Percentiles rank a stretch among this genome's conserved stretches.
Evolutionary conservation across 192 early-diverging fungal species (phyloP).

Genomic region (Thamnidium elegans): DNA sequence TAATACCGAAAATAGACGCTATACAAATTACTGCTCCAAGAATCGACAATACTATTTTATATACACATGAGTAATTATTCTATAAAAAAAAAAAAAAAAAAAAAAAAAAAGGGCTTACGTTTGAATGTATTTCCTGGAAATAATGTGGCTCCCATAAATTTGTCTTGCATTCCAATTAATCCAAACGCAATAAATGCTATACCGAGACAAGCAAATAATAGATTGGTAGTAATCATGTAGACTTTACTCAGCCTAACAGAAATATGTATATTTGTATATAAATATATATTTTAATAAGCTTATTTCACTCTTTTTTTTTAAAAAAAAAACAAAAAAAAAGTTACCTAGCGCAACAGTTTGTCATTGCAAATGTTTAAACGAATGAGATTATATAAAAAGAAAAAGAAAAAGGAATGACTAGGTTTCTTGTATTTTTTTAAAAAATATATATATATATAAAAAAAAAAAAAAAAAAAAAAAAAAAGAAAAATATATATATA

Average conservation of each 20-base stretch:
- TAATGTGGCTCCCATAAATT: constrained; percentile 19
- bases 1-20: constrained; percentile 16
- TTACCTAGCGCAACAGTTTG: constrained; percentile 16
- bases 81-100: not conserved
- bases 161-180: constrained; percentile 15
- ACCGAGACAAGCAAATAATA: constrained; percentile 26
- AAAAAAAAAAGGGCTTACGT: constrained; percentile 2
- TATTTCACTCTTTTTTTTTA: not conserved
- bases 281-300: not conserved
- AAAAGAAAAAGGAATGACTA: not conserved
- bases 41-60: constrained; percentile 9
- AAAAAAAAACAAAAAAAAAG: not conserved
- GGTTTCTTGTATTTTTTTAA: not conserved
- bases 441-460: not conserved
- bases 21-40: constrained; percentile 18
- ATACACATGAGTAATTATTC: not conserved
- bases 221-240: constrained; percentile 29
- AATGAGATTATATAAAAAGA: too few species aligned
- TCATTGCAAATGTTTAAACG: not conserved
- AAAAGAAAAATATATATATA: not conserved
- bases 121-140: constrained; percentile 20
- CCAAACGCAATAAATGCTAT: constrained; percentile 26
- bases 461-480: not conserved
- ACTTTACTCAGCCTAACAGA: constrained; percentile 27
- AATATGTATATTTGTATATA: too few species aligned